Evolutionary conservation across 164 flowering plant species (phyloP).

Genomic region (Warburgia ugandensis): DNA sequence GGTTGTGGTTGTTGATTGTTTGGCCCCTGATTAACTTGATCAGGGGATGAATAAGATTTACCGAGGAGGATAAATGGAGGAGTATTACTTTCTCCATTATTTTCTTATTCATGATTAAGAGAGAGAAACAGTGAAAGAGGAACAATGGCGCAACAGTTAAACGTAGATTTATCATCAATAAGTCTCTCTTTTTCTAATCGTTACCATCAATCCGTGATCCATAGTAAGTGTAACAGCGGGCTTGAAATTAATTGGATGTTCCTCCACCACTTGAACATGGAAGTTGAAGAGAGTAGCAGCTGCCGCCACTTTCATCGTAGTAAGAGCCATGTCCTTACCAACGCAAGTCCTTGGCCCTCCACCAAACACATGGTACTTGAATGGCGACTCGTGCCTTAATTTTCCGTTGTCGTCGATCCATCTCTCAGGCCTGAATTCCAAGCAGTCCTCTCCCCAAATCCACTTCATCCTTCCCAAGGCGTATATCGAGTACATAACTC

Average conservation of each 20-base stretch:
- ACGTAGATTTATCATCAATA: too few species aligned
- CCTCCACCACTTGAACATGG: slow-evolving; percentile 21
- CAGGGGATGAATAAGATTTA: too few species aligned
- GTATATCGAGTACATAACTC: slow-evolving; percentile 13
- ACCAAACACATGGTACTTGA: slow-evolving; percentile 26
- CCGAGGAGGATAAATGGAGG: too few species aligned
- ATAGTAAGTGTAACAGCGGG: slow-evolving; percentile 17
- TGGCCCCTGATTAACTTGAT: too few species aligned
- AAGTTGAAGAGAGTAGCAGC: slow-evolving; percentile 23
- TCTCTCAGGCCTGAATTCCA: slow-evolving; percentile 41
- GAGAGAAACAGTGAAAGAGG: too few species aligned
- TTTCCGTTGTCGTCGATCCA: slow-evolving; percentile 30
- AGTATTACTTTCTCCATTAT: too few species aligned
- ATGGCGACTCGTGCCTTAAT: slow-evolving; percentile 16
- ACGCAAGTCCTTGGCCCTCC: slow-evolving; percentile 39
- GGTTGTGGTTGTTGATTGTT: too few species aligned
- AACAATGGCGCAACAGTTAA: too few species aligned
- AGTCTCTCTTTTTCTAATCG: background rate
- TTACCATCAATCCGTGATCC: background rate
- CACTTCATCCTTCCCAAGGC: slow-evolving; percentile 33
- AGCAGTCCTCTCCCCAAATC: slow-evolving; percentile 47
- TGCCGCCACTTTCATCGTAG: slow-evolving; percentile 29
- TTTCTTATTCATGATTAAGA: too few species aligned
- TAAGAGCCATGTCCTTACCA: slow-evolving; percentile 35
- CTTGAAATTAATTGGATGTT: slow-evolving; percentile 19